Conservation (phyloP, 768 basidiomycete species). For the Stropharia rugosoannulata region DNA sequence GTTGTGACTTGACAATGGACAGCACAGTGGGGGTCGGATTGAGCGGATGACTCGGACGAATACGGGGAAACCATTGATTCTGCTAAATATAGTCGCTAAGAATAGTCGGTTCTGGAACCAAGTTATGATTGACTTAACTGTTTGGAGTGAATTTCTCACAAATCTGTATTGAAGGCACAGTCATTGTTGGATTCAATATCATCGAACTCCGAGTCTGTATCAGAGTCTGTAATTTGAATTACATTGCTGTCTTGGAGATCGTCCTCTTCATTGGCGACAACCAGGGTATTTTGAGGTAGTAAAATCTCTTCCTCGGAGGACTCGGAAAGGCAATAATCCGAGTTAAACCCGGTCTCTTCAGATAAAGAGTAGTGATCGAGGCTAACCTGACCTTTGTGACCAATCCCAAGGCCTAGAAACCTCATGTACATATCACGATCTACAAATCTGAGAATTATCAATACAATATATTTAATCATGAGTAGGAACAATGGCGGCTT, state of each 20-base stretch:
- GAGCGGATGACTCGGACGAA: no score
- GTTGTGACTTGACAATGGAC: no score
- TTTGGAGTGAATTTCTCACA: background rate
- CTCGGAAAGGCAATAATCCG: background rate
- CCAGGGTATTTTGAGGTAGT: background rate
- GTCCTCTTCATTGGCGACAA: background rate
- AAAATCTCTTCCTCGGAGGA: background rate
- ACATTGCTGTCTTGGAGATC: background rate
- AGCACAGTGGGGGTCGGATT: no score
- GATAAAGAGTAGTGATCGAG: background rate
- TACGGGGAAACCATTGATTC: no score
- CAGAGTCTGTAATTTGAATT: background rate
- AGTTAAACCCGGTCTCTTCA: background rate
- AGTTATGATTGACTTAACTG: no score
- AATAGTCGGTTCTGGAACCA: no score
- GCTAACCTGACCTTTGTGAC: background rate
- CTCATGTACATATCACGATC: conserved; percentile 22
- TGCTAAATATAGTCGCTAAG: no score
- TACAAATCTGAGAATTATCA: no score
- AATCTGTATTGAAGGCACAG: background rate
- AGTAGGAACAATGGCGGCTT: no score
- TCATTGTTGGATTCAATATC: background rate
- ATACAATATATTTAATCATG: no score
- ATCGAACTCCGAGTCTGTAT: background rate
- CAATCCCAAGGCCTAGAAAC: background rate